Evolutionary conservation across 2,329 filamentous ascomycete genomes (phyloP), one percentile per base, ranked within the genome.

Genomic region (Coniochaeta sp.): DNA sequence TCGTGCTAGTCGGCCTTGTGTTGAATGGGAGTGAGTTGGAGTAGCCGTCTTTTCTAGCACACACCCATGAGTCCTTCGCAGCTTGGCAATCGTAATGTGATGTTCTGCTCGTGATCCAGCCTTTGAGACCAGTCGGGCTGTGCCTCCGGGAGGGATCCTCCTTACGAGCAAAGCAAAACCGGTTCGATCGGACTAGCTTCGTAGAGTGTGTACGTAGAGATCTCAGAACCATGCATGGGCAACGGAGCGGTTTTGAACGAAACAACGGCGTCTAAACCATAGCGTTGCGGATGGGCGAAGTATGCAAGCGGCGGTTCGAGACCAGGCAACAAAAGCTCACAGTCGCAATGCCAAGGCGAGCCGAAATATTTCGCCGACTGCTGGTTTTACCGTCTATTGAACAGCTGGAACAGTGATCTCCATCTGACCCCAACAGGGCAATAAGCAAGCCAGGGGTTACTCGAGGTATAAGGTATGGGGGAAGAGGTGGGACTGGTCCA

Each of bases 361-460:
- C 34, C 56, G 56, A 40, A 28, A 43, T 58, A 44, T 58, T 58
- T 40, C 56, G 54, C 54, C 54, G 54, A 56, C 26, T 34, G 31
- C 22, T 56, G 31, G 54, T 56, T 56, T 56, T 44, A 44, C 34
- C 56, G 56, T 40, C 38, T 43, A 44, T 58, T 19, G 56, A 58
- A 44, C 26, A 31, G 56, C 24, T 58, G 56, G 36, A 58, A 58
- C 26, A 22, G 56, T 40, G 38, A 57, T 57, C 54, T 57, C 54
- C 31, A 55, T 57, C 54, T 38, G 54, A 34, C 54, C 34, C 54
- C 54, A 57, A 57, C 54, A 34, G 54, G 50, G 26, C 50, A 34
- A 55, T 26, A 58, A 22, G 56, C 56, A 26, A n/a, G 56, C n/a
- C 56, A 44, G 54, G 54, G 54, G 33, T 38, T n/a, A n/a, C 24